Evolutionary conservation across 805 yeast genomes (phyloP).

Genomic region (Yarrowia sp.): DNA sequence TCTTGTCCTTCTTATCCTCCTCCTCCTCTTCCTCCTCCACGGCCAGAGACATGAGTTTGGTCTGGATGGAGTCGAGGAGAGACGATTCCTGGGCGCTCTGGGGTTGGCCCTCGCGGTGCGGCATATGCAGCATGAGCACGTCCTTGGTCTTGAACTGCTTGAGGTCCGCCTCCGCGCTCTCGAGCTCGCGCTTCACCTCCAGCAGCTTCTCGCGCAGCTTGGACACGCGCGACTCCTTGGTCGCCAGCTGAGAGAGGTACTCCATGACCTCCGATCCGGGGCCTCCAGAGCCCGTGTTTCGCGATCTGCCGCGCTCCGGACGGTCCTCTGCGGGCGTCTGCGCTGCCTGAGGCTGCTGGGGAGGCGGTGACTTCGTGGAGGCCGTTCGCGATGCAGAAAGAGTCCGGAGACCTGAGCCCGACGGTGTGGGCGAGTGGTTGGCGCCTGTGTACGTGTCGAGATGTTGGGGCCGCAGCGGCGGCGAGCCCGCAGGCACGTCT

Average conservation of each 20-base stretch:
- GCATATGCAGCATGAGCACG: slow-evolving; percentile 29
- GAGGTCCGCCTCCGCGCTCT: slow-evolving; percentile 42
- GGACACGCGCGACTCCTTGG: slow-evolving; percentile 42
- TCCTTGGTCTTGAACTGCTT: slow-evolving; percentile 35
- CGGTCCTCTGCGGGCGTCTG: background rate
- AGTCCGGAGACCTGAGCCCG: background rate
- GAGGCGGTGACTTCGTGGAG: slow-evolving; percentile 9
- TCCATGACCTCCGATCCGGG: slow-evolving; percentile 19
- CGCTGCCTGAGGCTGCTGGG: background rate
- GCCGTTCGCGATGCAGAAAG: slow-evolving; percentile 3
- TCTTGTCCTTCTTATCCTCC: background rate
- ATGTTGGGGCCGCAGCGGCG: background rate
- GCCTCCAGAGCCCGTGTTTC: background rate
- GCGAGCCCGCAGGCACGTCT: background rate
- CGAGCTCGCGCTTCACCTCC: slow-evolving; percentile 37
- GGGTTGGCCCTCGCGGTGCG: slow-evolving; percentile 3
- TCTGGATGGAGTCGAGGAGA: slow-evolving; percentile 4
- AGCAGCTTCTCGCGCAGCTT: slow-evolving; percentile 38
- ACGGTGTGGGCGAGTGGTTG: slow-evolving; percentile 10
- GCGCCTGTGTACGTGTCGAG: background rate
- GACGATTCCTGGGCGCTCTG: background rate
- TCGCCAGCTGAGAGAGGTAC: slow-evolving; percentile 41
- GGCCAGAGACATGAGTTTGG: slow-evolving; percentile 8
- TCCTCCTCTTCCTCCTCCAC: slow-evolving; percentile 3
- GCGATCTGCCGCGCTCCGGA: background rate